A percentile compares a stretch with the other conserved stretches of the same genome.
These are phyloP conservation scores for Chalciporus chontae DNA, from an alignment of 768 basidiomycete species.

Conservation along the genomic window DNA sequence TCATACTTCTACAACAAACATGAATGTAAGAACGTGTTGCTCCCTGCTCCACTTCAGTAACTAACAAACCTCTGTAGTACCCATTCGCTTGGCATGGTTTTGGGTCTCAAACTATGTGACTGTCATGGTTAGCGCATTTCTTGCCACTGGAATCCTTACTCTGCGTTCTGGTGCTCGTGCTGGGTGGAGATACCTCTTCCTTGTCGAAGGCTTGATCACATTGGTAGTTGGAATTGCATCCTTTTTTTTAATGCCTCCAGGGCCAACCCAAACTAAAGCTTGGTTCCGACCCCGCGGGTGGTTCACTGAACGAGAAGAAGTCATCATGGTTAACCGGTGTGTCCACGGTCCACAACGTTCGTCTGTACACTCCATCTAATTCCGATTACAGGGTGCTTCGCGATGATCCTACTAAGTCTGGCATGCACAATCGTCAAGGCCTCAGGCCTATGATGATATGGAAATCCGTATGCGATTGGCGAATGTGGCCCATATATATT, in stretches of 20 bases:
- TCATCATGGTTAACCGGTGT: conserved; percentile 50
- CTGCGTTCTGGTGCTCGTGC: conserved; percentile 23
- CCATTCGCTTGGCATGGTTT: conserved; percentile 58
- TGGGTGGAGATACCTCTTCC: conserved; percentile 32
- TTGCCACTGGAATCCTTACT: conserved; percentile 58
- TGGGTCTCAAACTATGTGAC: conserved; percentile 59
- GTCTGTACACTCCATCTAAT: background rate
- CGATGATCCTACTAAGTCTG: conserved; percentile 54
- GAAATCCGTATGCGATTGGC: conserved; percentile 52
- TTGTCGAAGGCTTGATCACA: conserved; percentile 41
- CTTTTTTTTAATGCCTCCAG: conserved; percentile 56
- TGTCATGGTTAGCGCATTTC: conserved; percentile 54
- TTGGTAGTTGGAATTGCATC: conserved; percentile 47
- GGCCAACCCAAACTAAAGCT: conserved; percentile 52
- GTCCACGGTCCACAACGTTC: background rate
- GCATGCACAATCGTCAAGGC: conserved; percentile 67
- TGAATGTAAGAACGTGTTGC: background rate
- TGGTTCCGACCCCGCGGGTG: conserved; percentile 58
- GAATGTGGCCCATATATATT: conserved; percentile 63
- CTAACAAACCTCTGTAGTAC: background rate
- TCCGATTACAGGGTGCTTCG: conserved; percentile 39
- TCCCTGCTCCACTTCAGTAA: background rate
- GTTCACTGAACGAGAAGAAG: conserved; percentile 58
- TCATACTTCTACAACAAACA: conserved; percentile 3
- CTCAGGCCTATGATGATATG: conserved; percentile 47